phyloP scores from a whole-genome alignment of 208 protist genomes.

The Vickermania ingenoplastis region DNA sequence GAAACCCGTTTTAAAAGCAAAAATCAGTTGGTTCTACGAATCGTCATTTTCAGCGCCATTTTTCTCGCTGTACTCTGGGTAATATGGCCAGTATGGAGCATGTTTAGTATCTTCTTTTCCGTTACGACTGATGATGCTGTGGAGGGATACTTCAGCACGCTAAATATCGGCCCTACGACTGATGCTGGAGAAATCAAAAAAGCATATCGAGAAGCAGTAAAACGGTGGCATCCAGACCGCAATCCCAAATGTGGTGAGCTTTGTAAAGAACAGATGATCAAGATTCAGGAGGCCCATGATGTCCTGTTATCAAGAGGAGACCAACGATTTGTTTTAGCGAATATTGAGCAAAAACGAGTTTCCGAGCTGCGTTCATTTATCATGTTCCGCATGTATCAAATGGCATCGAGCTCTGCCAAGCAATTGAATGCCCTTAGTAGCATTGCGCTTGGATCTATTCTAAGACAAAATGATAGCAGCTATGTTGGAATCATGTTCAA shows the following conservation, averaged over 20 bases:
- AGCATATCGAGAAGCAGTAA: slow-evolving; percentile 70
- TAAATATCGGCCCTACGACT: slow-evolving; percentile 35
- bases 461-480: slow-evolving; percentile 4
- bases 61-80: slow-evolving; percentile 20
- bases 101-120: slow-evolving; percentile 37
- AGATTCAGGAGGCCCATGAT: slow-evolving; percentile 72
- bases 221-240: slow-evolving; percentile 70
- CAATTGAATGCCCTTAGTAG: slow-evolving; percentile 29
- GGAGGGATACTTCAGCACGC: slow-evolving; percentile 38
- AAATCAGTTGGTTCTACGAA: slow-evolving; percentile 11
- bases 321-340: slow-evolving; percentile 39
- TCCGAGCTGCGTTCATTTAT: slow-evolving; percentile 54
- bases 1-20: slow-evolving; percentile 14
- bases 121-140: slow-evolving; percentile 65
- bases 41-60: slow-evolving; percentile 13
- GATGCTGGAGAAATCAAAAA: slow-evolving; percentile 44
- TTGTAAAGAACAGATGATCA: slow-evolving; percentile 46
- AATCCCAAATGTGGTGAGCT: slow-evolving; percentile 62
- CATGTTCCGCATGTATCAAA: slow-evolving; percentile 69
- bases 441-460: slow-evolving; percentile 2
- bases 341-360: slow-evolving; percentile 53
- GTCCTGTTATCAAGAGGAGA: slow-evolving; percentile 57
- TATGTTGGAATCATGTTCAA: slow-evolving; percentile 22
- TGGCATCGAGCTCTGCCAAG: slow-evolving; percentile 50
- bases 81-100: background rate